Evolutionary conservation across 2,329 filamentous ascomycete species (phyloP).

Genomic region (Didymella glomerata): DNA sequence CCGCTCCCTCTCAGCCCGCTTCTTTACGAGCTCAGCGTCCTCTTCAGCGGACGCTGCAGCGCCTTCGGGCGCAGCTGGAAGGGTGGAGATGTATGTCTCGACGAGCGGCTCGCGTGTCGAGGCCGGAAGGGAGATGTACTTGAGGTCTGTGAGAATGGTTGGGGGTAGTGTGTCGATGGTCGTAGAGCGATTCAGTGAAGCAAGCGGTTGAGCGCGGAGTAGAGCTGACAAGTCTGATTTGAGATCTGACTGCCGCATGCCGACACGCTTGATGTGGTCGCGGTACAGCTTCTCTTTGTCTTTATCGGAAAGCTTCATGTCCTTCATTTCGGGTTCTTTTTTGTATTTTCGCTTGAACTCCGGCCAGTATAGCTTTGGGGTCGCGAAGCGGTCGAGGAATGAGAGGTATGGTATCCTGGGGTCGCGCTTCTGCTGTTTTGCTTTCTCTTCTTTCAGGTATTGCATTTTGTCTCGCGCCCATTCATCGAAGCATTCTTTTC

Average conservation of each 20-base stretch:
- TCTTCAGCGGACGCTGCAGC: conserved; percentile 57
- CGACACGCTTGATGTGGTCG: conserved; percentile 72
- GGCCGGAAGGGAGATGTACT: conserved; percentile 73
- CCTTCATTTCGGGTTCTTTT: conserved; percentile 81
- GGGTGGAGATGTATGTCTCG: conserved; percentile 70
- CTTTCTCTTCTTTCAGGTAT: conserved; percentile 73
- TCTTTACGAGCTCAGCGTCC: conserved; percentile 58
- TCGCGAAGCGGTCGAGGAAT: conserved; percentile 82
- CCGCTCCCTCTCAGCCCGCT: conserved; percentile 49
- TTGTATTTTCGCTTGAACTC: conserved; percentile 94
- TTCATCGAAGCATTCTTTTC: conserved; percentile 82
- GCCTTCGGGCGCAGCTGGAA: conserved; percentile 66
- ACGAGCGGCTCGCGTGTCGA: conserved; percentile 70
- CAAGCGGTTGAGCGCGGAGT: conserved; percentile 67
- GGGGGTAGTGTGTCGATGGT: conserved; percentile 66
- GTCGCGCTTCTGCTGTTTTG: conserved; percentile 80
- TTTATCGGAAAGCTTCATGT: conserved; percentile 66
- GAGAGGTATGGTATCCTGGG: conserved; percentile 82
- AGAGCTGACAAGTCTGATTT: conserved; percentile 74
- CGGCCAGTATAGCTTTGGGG: conserved; percentile 93
- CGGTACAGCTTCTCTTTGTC: conserved; percentile 82
- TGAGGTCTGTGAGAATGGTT: conserved; percentile 70
- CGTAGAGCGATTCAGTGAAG: conserved; percentile 68
- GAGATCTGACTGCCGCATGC: conserved; percentile 70
- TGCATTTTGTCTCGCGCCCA: conserved; percentile 84